Percentiles rank a stretch among this genome's conserved stretches.
Evolutionary conservation across 768 basidiomycete genomes (phyloP).

Genomic region (Collybia mongolica): DNA sequence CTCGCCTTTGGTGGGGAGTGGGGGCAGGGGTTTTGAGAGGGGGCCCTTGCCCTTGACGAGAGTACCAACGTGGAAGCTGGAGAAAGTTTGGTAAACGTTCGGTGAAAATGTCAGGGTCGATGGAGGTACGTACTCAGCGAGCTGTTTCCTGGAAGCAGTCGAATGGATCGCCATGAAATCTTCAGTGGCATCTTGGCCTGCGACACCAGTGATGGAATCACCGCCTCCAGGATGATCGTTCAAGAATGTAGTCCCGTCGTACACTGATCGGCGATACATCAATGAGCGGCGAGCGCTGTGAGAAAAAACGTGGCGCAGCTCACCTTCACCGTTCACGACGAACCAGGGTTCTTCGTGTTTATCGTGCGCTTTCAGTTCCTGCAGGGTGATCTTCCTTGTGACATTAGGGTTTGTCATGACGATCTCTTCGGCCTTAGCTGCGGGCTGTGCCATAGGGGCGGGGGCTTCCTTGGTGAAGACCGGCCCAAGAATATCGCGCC

Average conservation of each 20-base stretch:
- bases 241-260: constrained; percentile 50
- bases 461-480: not conserved
- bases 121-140: not conserved
- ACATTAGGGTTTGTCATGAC: constrained; percentile 46
- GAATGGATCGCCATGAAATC: constrained; percentile 65
- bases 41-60: constrained; percentile 2
- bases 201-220: constrained; percentile 52
- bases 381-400: constrained; percentile 38
- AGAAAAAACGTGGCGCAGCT: too few relatives aligned
- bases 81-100: too few relatives aligned
- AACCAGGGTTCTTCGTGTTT: constrained; percentile 43
- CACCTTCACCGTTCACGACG: constrained; percentile 44
- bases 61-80: constrained; percentile 11
- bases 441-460: constrained; percentile 18
- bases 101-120: too few relatives aligned
- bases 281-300: too few relatives aligned
- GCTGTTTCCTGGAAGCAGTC: constrained; percentile 28
- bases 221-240: constrained; percentile 59
- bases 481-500: constrained; percentile 41
- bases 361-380: constrained; percentile 40
- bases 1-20: not conserved
- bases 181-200: constrained; percentile 60
- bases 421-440: too few relatives aligned
- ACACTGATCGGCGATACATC: constrained; percentile 28
- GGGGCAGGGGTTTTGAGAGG: constrained; percentile 11